These are phyloP conservation scores for Fusarium tanahbumbuense DNA, from an alignment of 2,329 filamentous ascomycete genomes.

Conservation along the genomic window DNA sequence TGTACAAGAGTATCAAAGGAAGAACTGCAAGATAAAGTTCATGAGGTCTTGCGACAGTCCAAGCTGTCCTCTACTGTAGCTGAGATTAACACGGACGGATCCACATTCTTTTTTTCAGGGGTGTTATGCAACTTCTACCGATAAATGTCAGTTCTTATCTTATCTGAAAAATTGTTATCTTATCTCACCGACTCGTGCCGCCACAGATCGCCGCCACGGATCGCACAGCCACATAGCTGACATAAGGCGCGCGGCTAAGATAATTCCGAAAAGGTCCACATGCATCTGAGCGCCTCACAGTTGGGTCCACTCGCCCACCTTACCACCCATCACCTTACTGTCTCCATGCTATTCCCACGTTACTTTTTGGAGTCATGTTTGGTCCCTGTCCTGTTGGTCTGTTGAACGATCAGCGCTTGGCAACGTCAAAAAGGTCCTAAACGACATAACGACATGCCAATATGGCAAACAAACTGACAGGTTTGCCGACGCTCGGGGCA, in stretches of 20 bases:
- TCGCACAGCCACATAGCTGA: background rate
- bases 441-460: background rate
- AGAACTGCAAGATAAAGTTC: conserved; percentile 25
- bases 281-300: conserved; percentile 7
- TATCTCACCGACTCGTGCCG: background rate
- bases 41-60: conserved; percentile 43
- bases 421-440: conserved; percentile 7
- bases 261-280: conserved; percentile 11
- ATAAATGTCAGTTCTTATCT: conserved; percentile 23
- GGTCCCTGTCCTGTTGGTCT: conserved; percentile 19
- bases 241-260: background rate
- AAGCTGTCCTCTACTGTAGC: conserved; percentile 40
- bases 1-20: conserved; percentile 23
- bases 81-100: conserved; percentile 37
- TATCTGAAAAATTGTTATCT: background rate
- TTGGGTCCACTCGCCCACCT: background rate
- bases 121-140: conserved; percentile 17
- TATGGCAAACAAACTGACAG: conserved; percentile 3
- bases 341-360: conserved; percentile 29
- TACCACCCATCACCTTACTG: conserved; percentile 2
- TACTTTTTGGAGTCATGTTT: conserved; percentile 9
- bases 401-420: conserved; percentile 23
- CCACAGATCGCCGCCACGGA: background rate
- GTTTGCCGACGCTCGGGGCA: background rate
- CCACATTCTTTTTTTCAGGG: conserved; percentile 40